Percentiles rank a stretch among this genome's conserved stretches.
phyloP scores from a whole-genome alignment of 139 green algal species.

The Axilococcus clingmanii region DNA sequence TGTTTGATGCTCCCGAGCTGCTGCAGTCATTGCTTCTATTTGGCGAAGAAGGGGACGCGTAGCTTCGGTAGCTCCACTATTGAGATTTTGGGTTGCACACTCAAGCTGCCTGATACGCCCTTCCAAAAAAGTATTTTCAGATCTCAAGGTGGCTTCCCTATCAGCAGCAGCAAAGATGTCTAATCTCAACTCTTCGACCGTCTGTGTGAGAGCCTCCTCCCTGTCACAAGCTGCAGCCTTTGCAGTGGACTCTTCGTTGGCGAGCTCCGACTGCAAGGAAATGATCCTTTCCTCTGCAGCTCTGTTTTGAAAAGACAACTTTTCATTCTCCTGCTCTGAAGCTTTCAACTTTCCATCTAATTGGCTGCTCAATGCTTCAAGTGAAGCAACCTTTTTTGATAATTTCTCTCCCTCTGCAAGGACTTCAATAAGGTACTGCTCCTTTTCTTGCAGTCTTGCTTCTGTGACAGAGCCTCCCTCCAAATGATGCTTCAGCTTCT shows the following conservation, averaged over 20 bases:
- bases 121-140: constrained; percentile 20
- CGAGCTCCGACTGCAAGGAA: neutral
- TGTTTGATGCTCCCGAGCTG: constrained; percentile 14
- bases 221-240: constrained; percentile 25
- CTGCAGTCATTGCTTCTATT: constrained; percentile 39
- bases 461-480: constrained; percentile 29
- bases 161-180: constrained; percentile 9
- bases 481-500: constrained; percentile 25
- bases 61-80: constrained; percentile 12
- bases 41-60: constrained; percentile 38
- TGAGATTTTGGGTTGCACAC: constrained; percentile 20
- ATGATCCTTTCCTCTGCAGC: constrained; percentile 11
- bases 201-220: constrained; percentile 16
- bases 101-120: constrained; percentile 28
- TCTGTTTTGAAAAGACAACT: constrained; percentile 7
- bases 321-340: constrained; percentile 26
- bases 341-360: constrained; percentile 11
- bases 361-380: constrained; percentile 20
- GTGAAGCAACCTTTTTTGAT: constrained; percentile 27
- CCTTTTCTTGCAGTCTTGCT: constrained; percentile 33
- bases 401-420: constrained; percentile 31
- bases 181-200: constrained; percentile 15
- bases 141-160: constrained; percentile 22
- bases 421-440: constrained; percentile 32
- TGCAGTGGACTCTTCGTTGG: constrained; percentile 7